Evolutionary conservation across 2,329 filamentous ascomycete genomes (phyloP).

Genomic region (Phoma sp.): DNA sequence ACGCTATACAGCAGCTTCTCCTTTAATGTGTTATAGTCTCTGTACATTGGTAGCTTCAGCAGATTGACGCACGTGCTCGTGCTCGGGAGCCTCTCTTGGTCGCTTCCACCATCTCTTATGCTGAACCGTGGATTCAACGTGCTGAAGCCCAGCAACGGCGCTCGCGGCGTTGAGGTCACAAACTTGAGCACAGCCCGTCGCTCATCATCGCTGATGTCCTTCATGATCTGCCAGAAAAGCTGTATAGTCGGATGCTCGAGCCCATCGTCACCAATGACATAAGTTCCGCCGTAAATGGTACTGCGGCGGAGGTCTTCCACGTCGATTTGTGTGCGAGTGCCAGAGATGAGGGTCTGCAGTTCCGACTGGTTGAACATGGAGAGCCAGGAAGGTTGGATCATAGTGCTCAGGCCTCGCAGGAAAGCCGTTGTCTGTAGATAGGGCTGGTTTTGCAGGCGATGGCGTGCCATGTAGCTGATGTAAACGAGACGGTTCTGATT

Average conservation of each 20-base stretch:
- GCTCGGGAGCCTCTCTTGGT: conserved; percentile 81
- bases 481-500: conserved; percentile 95
- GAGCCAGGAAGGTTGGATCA: conserved; percentile 91
- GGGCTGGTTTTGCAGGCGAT: conserved; percentile 83
- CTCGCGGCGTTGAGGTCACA: conserved; percentile 90
- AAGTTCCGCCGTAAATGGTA: conserved; percentile 86
- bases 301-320: conserved; percentile 83
- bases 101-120: conserved; percentile 81
- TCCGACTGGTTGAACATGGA: conserved; percentile 99
- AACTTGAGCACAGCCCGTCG: conserved; percentile 90
- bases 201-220: conserved; percentile 74
- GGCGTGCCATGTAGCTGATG: conserved; percentile 87
- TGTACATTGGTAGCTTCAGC: conserved; percentile 87
- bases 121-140: conserved; percentile 86
- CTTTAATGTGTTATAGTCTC: conserved; percentile 66
- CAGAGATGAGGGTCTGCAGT: conserved; percentile 89
- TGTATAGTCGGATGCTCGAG: conserved; percentile 83
- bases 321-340: conserved; percentile 84
- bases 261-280: conserved; percentile 86
- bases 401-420: conserved; percentile 80
- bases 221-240: conserved; percentile 92
- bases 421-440: conserved; percentile 85
- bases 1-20: conserved; percentile 89
- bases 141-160: conserved; percentile 86
- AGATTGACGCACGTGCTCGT: conserved; percentile 97